phyloP scores from a whole-genome alignment of 805 yeast species.

The Cyberlindnera saturnus region DNA sequence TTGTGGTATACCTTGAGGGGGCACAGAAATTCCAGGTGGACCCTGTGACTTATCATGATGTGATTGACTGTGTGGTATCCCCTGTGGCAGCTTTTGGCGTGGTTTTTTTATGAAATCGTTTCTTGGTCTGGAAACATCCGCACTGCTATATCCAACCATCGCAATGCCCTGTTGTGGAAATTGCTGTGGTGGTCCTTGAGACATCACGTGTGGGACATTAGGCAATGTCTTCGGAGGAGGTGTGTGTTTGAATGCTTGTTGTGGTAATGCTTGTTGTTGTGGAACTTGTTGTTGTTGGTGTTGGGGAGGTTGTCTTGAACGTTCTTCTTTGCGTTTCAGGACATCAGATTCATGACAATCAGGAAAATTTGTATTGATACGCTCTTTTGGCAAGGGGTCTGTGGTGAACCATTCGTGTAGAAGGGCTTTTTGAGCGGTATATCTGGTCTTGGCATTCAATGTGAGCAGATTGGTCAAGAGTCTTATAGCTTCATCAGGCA shows the following conservation, averaged over 20 bases:
- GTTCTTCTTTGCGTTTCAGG: conserved; percentile 25
- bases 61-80: neutral
- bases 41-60: neutral
- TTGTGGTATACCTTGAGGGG: no score
- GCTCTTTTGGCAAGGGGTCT: conserved; percentile 63
- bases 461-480: conserved; percentile 57
- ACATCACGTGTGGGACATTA: no score
- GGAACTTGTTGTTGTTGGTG: neutral
- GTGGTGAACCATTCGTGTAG: conserved; percentile 56
- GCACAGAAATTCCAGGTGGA: no score
- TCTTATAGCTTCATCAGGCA: conserved; percentile 35
- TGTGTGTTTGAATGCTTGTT: neutral
- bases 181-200: neutral
- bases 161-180: neutral
- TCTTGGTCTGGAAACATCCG: neutral
- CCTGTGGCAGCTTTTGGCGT: neutral
- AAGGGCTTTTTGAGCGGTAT: conserved; percentile 76
- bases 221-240: no score
- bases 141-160: neutral
- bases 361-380: conserved; percentile 45
- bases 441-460: conserved; percentile 66
- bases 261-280: neutral
- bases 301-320: neutral
- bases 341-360: conserved; percentile 89
- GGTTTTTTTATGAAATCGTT: conserved; percentile 1